Evolutionary conservation across 352 stramenopile genomes (phyloP).

Genomic region (Phytopythium mirpurense): DNA sequence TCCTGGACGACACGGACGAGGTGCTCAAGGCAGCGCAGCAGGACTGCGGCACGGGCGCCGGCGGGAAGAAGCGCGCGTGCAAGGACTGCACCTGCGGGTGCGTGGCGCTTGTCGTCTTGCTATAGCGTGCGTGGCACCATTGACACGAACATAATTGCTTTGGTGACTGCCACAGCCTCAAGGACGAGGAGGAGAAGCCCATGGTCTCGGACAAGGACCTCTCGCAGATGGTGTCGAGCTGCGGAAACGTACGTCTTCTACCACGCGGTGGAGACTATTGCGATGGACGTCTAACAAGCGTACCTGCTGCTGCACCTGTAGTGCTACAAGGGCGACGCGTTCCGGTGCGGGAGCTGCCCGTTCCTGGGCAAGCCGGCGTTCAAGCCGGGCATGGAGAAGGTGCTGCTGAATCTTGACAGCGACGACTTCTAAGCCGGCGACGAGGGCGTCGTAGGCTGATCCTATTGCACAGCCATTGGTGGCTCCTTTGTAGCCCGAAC

Average conservation of each 20-base stretch:
- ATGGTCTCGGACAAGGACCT: conserved; percentile 71
- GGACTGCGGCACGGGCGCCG: conserved; percentile 73
- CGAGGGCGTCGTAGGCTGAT: not conserved
- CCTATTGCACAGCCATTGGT: too few species aligned
- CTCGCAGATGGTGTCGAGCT: conserved; percentile 74
- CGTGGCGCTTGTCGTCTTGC: too few species aligned
- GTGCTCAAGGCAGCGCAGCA: conserved; percentile 63
- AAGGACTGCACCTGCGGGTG: conserved; percentile 97
- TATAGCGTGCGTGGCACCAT: not conserved
- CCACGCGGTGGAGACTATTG: not conserved
- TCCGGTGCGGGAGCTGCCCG: conserved; percentile 95
- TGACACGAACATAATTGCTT: too few species aligned
- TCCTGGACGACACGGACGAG: conserved; percentile 83
- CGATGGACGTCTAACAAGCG: not conserved
- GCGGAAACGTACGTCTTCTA: conserved; percentile 59
- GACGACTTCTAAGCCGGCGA: conserved; percentile 59
- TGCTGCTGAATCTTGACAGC: conserved; percentile 77
- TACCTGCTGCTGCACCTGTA: conserved; percentile 42
- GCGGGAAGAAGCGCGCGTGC: conserved; percentile 91
- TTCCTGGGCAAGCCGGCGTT: conserved; percentile 96
- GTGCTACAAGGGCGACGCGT: conserved; percentile 97
- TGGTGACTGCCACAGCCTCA: conserved; percentile 28
- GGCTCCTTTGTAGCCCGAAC: not conserved
- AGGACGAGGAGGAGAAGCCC: conserved; percentile 67
- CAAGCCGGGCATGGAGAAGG: conserved; percentile 89